A percentile compares a stretch with the other conserved stretches of the same genome.
Evolutionary conservation across 352 stramenopile genomes (phyloP).

Genomic region (Phytophthora vignae): DNA sequence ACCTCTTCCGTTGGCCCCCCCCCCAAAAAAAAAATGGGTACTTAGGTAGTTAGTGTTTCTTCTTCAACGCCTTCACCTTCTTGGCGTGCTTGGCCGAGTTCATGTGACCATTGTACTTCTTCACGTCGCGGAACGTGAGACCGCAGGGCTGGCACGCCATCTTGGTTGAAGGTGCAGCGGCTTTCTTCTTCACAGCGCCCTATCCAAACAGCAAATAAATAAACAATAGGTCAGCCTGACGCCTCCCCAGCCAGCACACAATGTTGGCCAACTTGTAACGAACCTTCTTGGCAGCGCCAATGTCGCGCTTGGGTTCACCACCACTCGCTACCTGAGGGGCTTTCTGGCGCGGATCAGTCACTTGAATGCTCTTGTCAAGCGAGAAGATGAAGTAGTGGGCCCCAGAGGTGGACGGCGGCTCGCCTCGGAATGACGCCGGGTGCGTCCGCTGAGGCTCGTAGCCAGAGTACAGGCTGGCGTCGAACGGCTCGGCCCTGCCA

Average conservation of each 20-base stretch:
- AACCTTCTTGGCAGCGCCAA: slow-evolving; percentile 28
- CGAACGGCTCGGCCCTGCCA: slow-evolving; percentile 66
- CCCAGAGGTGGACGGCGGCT: slow-evolving; percentile 74
- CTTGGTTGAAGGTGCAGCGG: slow-evolving; percentile 13
- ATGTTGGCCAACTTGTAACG: no score
- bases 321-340: background rate
- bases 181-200: slow-evolving; percentile 27
- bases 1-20: background rate
- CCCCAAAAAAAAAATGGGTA: no score
- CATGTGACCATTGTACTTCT: slow-evolving; percentile 89
- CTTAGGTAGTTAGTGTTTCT: slow-evolving; percentile 35
- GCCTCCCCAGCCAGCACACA: background rate
- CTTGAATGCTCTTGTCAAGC: slow-evolving; percentile 44
- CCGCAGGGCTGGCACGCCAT: slow-evolving; percentile 67
- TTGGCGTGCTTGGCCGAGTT: slow-evolving; percentile 88
- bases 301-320: background rate
- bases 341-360: slow-evolving; percentile 39
- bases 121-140: slow-evolving; percentile 65
- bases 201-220: background rate
- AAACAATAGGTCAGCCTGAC: background rate
- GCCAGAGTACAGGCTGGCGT: slow-evolving; percentile 71
- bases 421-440: slow-evolving; percentile 74
- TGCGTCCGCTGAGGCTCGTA: slow-evolving; percentile 84
- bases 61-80: slow-evolving; percentile 71
- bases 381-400: slow-evolving; percentile 77